phyloP scores from a whole-genome alignment of 208 protist species.

The Trypanosomatidae sp. region DNA sequence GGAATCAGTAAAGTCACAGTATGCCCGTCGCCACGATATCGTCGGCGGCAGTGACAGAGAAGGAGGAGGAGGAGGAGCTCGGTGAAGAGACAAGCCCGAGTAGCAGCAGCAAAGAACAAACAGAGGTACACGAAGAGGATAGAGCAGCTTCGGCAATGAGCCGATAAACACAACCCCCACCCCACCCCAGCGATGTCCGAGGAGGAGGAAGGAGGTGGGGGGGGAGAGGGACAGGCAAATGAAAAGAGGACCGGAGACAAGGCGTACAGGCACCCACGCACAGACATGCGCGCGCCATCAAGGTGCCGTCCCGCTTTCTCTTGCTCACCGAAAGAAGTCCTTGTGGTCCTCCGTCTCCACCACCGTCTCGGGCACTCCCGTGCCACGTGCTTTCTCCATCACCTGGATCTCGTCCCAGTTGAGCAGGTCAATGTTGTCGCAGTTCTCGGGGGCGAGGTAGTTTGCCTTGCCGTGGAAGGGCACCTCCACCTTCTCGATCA shows the following conservation, averaged over 20 bases:
- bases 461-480: conserved; percentile 67
- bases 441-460: conserved; percentile 85
- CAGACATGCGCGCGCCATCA: background rate
- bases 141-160: too few relatives aligned
- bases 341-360: conserved; percentile 68
- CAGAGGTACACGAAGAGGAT: too few relatives aligned
- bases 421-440: conserved; percentile 79
- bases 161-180: too few relatives aligned
- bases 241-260: background rate
- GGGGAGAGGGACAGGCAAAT: background rate
- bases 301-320: background rate
- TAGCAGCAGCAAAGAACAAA: too few relatives aligned
- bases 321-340: conserved; percentile 63
- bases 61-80: too few relatives aligned
- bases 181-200: too few relatives aligned
- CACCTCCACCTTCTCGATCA: conserved; percentile 82
- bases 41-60: too few relatives aligned
- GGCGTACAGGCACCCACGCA: conserved; percentile 2
- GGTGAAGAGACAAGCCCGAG: too few relatives aligned
- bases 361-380: conserved; percentile 45
- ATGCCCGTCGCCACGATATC: too few relatives aligned
- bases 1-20: too few relatives aligned
- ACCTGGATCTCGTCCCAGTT: conserved; percentile 76
- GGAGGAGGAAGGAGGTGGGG: background rate
- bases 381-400: conserved; percentile 29